Evolutionary conservation across 768 basidiomycete species (phyloP).

Genomic region (Sarcodon aspratus): DNA sequence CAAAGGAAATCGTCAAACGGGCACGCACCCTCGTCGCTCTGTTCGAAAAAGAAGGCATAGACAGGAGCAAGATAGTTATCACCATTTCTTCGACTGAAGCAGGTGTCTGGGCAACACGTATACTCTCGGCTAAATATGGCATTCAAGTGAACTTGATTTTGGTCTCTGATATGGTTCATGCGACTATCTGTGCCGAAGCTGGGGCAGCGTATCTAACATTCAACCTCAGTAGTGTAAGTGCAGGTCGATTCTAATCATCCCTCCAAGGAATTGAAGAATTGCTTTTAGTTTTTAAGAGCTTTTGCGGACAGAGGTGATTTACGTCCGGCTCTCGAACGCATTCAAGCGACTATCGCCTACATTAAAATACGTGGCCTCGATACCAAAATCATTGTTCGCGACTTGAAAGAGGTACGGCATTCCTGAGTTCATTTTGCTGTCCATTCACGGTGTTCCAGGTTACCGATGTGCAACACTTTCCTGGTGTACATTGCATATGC

Average conservation of each 20-base stretch:
- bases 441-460: no score
- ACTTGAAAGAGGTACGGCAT: background rate
- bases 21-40: slow-evolving; percentile 28
- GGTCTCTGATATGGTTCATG: slow-evolving; percentile 45
- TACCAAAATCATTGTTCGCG: background rate
- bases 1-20: slow-evolving; percentile 26
- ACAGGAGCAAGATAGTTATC: slow-evolving; percentile 30
- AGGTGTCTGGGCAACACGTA: slow-evolving; percentile 36
- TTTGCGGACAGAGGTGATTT: background rate
- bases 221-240: slow-evolving; percentile 35
- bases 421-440: no score
- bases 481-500: background rate
- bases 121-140: slow-evolving; percentile 23
- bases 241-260: background rate
- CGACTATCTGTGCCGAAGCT: slow-evolving; percentile 42
- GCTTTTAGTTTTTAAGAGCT: background rate
- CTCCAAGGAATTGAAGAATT: background rate
- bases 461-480: background rate
- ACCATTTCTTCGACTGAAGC: slow-evolving; percentile 52
- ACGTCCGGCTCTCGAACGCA: background rate
- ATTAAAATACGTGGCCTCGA: background rate
- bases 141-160: slow-evolving; percentile 39
- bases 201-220: slow-evolving; percentile 37
- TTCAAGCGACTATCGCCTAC: background rate
- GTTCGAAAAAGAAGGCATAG: slow-evolving; percentile 29